A percentile compares a stretch with the other conserved stretches of the same genome.
Evolutionary conservation across 2,329 filamentous ascomycete genomes (phyloP).

Genomic region (Neonectria hederae): DNA sequence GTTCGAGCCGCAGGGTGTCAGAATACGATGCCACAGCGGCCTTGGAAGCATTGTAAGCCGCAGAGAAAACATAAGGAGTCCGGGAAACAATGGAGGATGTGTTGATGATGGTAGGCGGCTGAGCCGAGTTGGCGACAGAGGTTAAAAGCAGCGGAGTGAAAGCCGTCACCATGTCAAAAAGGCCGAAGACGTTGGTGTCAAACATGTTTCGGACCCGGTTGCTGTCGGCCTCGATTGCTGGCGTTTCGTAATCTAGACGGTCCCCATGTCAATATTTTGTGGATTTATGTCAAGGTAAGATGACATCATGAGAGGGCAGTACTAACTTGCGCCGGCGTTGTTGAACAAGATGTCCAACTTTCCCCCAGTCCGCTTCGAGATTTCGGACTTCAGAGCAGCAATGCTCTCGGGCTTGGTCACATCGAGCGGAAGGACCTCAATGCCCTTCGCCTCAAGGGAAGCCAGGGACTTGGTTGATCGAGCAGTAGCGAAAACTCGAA

Average conservation of each 20-base stretch:
- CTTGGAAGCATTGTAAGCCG: slow-evolving; percentile 22
- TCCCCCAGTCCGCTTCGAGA: slow-evolving; percentile 15
- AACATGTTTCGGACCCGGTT: slow-evolving; percentile 20
- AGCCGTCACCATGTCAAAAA: slow-evolving; percentile 22
- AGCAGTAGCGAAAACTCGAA: slow-evolving; percentile 28
- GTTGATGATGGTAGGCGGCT: slow-evolving; percentile 17
- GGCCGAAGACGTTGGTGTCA: slow-evolving; percentile 27
- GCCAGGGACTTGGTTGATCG: slow-evolving; percentile 18
- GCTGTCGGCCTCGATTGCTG: slow-evolving; percentile 21
- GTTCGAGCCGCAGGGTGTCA: slow-evolving; percentile 22
- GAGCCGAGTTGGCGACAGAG: slow-evolving; percentile 2
- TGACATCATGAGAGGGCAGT: too few species aligned
- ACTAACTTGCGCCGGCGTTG: slow-evolving; percentile 26
- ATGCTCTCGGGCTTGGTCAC: slow-evolving; percentile 27
- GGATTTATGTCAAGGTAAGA: background rate
- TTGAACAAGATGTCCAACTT: slow-evolving; percentile 27
- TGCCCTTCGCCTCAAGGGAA: slow-evolving; percentile 16
- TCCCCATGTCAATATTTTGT: background rate
- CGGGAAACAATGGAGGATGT: slow-evolving; percentile 21
- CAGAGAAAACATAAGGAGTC: slow-evolving; percentile 7
- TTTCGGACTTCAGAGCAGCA: slow-evolving; percentile 13
- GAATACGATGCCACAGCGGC: slow-evolving; percentile 21
- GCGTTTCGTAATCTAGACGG: slow-evolving; percentile 18
- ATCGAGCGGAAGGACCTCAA: slow-evolving; percentile 22
- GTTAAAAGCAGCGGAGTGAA: slow-evolving; percentile 26